Conservation (phyloP, 1,284 basidiomycete genomes). For the Trichosporon ovoides region DNA sequence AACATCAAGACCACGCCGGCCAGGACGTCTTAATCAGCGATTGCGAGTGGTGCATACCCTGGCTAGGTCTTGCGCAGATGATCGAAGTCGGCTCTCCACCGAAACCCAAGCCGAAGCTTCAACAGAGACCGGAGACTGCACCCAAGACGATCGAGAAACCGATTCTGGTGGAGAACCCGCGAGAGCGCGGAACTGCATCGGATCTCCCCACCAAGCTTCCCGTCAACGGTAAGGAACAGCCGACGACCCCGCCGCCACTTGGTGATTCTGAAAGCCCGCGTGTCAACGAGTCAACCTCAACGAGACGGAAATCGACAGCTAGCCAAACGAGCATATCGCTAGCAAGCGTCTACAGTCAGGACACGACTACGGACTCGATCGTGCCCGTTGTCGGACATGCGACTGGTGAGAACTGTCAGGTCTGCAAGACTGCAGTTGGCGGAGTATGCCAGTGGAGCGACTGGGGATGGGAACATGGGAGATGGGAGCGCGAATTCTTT, state of each 20-base stretch:
- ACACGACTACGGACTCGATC: not conserved
- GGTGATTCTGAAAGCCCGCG: not conserved
- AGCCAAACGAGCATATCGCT: not conserved
- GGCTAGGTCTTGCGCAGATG: not conserved
- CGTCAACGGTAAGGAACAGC: not conserved
- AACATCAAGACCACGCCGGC: slow-evolving; percentile 1
- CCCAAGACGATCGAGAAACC: slow-evolving; percentile 1
- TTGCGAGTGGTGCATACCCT: slow-evolving; percentile 4
- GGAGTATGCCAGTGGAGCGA: slow-evolving; percentile 1
- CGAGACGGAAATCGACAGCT: not conserved
- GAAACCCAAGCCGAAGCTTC: not conserved
- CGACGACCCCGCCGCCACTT: not conserved
- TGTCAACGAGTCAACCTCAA: not conserved
- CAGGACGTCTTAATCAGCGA: not conserved
- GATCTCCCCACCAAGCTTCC: not conserved
- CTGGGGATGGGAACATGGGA: slow-evolving; percentile 3
- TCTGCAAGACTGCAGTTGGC: slow-evolving; percentile 3
- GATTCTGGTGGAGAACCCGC: slow-evolving; percentile 2
- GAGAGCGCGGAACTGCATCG: not conserved
- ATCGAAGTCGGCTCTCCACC: not conserved
- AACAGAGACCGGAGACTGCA: not conserved
- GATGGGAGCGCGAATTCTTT: not conserved
- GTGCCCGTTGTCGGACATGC: not conserved
- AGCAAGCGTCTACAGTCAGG: not conserved
- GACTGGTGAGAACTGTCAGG: slow-evolving; percentile 2